Evolutionary conservation across 768 basidiomycete species (phyloP).

Genomic region (Tylopilus intermedius): DNA sequence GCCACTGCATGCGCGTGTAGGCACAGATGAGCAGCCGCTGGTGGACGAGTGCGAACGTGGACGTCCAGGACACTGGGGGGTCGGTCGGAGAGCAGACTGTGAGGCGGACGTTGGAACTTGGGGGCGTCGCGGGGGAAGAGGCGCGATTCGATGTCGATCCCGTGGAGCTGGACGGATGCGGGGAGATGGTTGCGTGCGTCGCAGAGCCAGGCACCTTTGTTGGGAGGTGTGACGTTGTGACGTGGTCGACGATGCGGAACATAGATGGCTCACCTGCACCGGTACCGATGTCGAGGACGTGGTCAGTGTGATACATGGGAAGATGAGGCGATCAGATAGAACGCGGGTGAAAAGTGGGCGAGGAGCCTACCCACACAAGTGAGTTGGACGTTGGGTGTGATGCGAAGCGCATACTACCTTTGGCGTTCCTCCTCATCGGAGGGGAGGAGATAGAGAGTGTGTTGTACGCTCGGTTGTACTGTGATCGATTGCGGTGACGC

Average conservation of each 20-base stretch:
- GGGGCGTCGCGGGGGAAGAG: constrained; percentile 13
- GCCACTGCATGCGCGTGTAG: constrained; percentile 29
- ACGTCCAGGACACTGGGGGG: constrained; percentile 30
- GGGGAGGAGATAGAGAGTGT: constrained; percentile 23
- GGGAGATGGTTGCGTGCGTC: constrained; percentile 13
- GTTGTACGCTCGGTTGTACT: constrained; percentile 8
- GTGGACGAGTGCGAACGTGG: constrained; percentile 29
- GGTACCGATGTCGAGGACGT: constrained; percentile 21
- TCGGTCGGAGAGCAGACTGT: constrained; percentile 21
- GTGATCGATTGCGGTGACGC: background rate
- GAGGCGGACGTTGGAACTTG: constrained; percentile 22
- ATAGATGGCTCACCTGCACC: constrained; percentile 14
- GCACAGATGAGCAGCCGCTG: constrained; percentile 31
- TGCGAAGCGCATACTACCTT: constrained; percentile 14
- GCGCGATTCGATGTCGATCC: constrained; percentile 24
- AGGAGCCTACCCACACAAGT: constrained; percentile 1
- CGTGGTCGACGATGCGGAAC: too few species aligned
- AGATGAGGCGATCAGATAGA: constrained; percentile 18
- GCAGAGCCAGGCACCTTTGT: constrained; percentile 22
- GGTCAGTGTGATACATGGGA: constrained; percentile 15
- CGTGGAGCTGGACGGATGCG: constrained; percentile 18
- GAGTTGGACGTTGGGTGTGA: background rate
- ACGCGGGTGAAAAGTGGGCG: constrained; percentile 15
- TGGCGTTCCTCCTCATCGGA: constrained; percentile 25
- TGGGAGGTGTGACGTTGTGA: too few species aligned